A percentile compares a stretch with the other conserved stretches of the same genome.
Evolutionary conservation across 257 asterid genomes (phyloP).

Genomic region (Penstemon eatonii): DNA sequence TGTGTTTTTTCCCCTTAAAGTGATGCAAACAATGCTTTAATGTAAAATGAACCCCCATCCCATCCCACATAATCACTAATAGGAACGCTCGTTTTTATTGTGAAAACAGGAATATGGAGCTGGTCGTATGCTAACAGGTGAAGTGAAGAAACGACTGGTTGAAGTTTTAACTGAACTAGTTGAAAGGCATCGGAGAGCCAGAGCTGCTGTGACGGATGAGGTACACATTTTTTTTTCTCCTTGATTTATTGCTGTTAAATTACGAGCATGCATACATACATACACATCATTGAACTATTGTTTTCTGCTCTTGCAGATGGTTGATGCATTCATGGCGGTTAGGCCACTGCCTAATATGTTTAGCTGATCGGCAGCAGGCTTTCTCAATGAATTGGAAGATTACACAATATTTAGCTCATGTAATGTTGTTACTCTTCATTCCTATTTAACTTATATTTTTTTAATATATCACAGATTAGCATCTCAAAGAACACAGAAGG

Average conservation of each 20-base stretch:
- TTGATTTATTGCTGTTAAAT: not conserved
- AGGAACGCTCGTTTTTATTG: conserved; percentile 13
- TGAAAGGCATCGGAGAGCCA: conserved; percentile 76
- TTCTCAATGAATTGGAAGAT: too few species aligned
- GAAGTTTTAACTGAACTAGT: conserved; percentile 78
- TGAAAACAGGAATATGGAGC: conserved; percentile 75
- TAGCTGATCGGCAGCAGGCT: too few species aligned
- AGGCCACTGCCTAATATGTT: too few species aligned
- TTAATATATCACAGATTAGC: too few species aligned
- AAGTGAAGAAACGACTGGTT: conserved; percentile 72
- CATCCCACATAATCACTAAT: not conserved
- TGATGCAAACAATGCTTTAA: not conserved
- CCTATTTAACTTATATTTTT: too few species aligned
- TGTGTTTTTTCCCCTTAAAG: not conserved
- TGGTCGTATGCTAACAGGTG: conserved; percentile 93
- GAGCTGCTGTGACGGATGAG: conserved; percentile 94
- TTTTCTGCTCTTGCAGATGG: too few species aligned
- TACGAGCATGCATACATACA: too few species aligned
- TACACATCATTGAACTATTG: too few species aligned
- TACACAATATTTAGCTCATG: too few species aligned
- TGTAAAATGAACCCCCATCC: not conserved
- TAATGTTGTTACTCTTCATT: too few species aligned
- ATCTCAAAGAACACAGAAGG: too few species aligned
- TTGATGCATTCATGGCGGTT: too few species aligned
- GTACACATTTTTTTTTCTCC: conserved; percentile 28